These are phyloP conservation scores for Diaporthe sp. DNA, from an alignment of 2,329 filamentous ascomycete genomes.

Conservation along the genomic window DNA sequence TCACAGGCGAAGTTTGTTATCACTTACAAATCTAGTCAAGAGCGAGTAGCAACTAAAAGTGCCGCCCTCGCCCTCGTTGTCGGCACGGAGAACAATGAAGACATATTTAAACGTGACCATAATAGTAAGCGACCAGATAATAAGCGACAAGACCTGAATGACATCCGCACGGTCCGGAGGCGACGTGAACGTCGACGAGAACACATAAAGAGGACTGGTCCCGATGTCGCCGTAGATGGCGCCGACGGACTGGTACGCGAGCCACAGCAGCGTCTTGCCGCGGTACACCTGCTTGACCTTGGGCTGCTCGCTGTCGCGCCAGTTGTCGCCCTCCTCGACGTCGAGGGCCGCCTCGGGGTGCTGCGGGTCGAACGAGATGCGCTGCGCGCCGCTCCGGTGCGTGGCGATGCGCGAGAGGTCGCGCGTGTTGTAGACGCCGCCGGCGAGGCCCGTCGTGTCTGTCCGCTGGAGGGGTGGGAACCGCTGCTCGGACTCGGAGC, in stretches of 20 bases:
- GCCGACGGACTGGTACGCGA: constrained; percentile 73
- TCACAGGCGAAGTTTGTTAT: rapidly evolving
- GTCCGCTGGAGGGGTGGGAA: constrained; percentile 27
- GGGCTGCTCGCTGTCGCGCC: constrained; percentile 33
- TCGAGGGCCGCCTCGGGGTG: constrained; percentile 15
- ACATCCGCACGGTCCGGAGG: constrained; percentile 65
- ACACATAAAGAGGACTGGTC: constrained; percentile 74
- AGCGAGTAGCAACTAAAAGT: constrained; percentile 75
- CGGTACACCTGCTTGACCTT: constrained; percentile 38
- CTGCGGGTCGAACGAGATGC: constrained; percentile 27
- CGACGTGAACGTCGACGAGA: constrained; percentile 70
- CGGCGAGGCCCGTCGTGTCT: constrained; percentile 35
- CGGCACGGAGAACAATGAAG: constrained; percentile 70
- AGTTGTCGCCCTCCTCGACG: constrained; percentile 37
- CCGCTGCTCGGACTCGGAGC: constrained; percentile 33
- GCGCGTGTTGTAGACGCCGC: constrained; percentile 37
- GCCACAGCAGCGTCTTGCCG: constrained; percentile 40
- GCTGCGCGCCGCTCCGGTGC: constrained; percentile 17
- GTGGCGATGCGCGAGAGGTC: constrained; percentile 32
- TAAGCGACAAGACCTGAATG: constrained; percentile 71
- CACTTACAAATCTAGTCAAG: constrained; percentile 62
- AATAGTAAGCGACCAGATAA: constrained; percentile 75
- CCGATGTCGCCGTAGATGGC: constrained; percentile 68
- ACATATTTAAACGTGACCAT: constrained; percentile 77
- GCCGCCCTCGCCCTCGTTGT: constrained; percentile 76